Conservation (phyloP, 768 basidiomycete genomes). For the Phallus indusiatus region DNA sequence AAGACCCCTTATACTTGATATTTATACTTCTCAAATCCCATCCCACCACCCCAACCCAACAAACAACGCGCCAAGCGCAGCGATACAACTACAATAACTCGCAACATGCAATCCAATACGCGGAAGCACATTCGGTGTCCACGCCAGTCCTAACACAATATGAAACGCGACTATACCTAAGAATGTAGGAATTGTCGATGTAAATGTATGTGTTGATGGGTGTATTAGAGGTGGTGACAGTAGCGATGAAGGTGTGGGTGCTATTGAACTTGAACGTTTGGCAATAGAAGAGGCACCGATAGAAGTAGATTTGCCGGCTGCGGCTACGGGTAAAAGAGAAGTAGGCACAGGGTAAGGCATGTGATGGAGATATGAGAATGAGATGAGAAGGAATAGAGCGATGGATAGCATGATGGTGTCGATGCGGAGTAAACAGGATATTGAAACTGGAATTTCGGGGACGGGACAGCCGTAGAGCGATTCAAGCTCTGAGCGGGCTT, state of each 20-base stretch:
- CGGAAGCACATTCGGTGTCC: constrained; percentile 59
- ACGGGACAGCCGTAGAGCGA: constrained; percentile 72
- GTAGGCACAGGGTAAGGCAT: no score
- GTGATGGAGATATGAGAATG: constrained; percentile 12
- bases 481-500: constrained; percentile 67
- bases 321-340: constrained; percentile 48
- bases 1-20: no score
- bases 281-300: no score
- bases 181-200: constrained; percentile 27
- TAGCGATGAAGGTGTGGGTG: constrained; percentile 16
- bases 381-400: constrained; percentile 48
- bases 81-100: constrained; percentile 59
- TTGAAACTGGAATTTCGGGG: constrained; percentile 71
- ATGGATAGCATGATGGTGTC: constrained; percentile 64
- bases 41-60: constrained; percentile 67
- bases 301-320: not conserved
- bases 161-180: constrained; percentile 40
- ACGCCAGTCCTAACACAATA: constrained; percentile 47
- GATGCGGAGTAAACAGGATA: constrained; percentile 67
- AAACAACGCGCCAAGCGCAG: constrained; percentile 62
- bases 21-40: constrained; percentile 35
- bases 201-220: not conserved
- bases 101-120: constrained; percentile 67
- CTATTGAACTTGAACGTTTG: no score
- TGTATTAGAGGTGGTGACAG: constrained; percentile 19